phyloP scores from a whole-genome alignment of 129 eudicot genomes.

The Saussurea involucrata region DNA sequence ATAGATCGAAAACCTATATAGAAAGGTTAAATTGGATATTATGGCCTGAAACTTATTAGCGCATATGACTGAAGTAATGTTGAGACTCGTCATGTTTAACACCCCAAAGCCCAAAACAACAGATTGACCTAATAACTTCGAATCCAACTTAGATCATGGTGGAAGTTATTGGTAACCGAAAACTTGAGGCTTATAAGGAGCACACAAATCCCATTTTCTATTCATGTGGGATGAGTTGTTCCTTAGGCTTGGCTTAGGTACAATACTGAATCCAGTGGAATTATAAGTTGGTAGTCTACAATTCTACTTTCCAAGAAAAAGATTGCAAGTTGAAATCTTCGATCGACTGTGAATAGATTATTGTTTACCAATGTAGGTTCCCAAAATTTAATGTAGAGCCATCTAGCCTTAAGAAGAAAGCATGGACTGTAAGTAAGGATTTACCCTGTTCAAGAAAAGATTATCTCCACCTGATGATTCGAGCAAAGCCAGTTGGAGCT shows the following conservation, averaged over 20 bases:
- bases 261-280: not conserved
- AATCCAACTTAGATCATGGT: too few relatives aligned
- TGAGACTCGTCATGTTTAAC: not conserved
- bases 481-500: constrained; percentile 51
- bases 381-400: not conserved
- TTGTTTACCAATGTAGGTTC: not conserved
- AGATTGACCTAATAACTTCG: too few relatives aligned
- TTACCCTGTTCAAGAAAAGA: constrained; percentile 54
- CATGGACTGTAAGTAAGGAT: not conserved
- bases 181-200: too few relatives aligned
- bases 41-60: not conserved
- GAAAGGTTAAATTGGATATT: not conserved
- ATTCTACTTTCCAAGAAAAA: not conserved
- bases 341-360: not conserved
- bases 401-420: not conserved
- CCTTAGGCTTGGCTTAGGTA: not conserved
- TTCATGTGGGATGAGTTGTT: too few relatives aligned
- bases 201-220: too few relatives aligned
- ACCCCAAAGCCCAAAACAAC: too few relatives aligned
- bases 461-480: constrained; percentile 39
- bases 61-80: constrained; percentile 2
- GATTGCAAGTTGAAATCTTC: not conserved
- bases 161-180: too few relatives aligned
- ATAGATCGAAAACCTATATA: constrained; percentile 49
- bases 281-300: not conserved